Percentiles rank a stretch among this genome's conserved stretches.
Evolutionary conservation across 805 yeast species (phyloP).

Genomic region (Jamesozyma piceae): DNA sequence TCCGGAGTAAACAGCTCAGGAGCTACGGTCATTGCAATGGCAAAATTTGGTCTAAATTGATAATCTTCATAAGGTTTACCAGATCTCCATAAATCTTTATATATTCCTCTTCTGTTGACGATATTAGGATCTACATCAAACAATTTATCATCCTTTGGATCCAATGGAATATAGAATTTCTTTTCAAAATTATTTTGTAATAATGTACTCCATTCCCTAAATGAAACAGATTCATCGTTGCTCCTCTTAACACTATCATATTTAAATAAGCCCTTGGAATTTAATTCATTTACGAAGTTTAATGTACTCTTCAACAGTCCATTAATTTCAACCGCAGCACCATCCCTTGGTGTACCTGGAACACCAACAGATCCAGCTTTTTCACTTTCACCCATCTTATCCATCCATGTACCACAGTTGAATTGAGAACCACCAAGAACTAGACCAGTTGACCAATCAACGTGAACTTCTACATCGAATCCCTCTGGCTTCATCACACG

Average conservation of each 20-base stretch:
- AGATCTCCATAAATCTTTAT: conserved; percentile 73
- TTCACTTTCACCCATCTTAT: conserved; percentile 93
- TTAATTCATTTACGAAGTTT: conserved; percentile 63
- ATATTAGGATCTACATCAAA: conserved; percentile 54
- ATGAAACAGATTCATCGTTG: conserved; percentile 47
- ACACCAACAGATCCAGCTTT: conserved; percentile 78
- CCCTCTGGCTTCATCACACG: conserved; percentile 91
- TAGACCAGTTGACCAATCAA: conserved; percentile 86
- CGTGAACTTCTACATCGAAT: conserved; percentile 67
- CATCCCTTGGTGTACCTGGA: conserved; percentile 97
- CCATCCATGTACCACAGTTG: conserved; percentile 99
- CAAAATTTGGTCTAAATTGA: conserved; percentile 84
- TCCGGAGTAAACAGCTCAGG: conserved; percentile 74
- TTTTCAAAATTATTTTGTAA: conserved; percentile 68
- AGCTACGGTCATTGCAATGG: conserved; percentile 89
- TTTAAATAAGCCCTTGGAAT: conserved; percentile 45
- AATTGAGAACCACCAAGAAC: conserved; percentile 84
- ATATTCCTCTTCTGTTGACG: conserved; percentile 85
- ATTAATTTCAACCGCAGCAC: conserved; percentile 88
- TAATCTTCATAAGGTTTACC: conserved; percentile 91
- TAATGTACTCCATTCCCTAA: conserved; percentile 64
- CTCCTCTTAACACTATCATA: conserved; percentile 48
- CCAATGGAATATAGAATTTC: conserved; percentile 65
- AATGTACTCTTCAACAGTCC: conserved; percentile 79
- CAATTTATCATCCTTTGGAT: conserved; percentile 48